A percentile compares a stretch with the other conserved stretches of the same genome.
These are phyloP conservation scores for Suhomyces kunorum DNA, from an alignment of 1,139 yeast species.

Conservation along the genomic window DNA sequence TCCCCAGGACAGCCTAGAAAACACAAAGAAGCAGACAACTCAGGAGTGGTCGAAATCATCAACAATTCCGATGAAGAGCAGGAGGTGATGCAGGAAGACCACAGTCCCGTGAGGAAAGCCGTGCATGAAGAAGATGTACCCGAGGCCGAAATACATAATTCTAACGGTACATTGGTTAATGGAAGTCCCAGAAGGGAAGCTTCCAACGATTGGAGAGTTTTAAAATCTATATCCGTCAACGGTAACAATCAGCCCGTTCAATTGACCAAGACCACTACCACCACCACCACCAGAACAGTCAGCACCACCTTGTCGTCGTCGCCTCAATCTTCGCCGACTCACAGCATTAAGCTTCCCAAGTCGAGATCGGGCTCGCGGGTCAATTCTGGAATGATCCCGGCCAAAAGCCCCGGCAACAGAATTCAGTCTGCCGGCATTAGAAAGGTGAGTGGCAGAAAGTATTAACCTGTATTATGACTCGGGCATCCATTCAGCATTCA, in stretches of 20 bases:
- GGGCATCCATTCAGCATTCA: slow-evolving; percentile 6
- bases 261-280: slow-evolving; percentile 50
- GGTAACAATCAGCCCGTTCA: slow-evolving; percentile 38
- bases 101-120: slow-evolving; percentile 24
- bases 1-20: slow-evolving; percentile 98
- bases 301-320: slow-evolving; percentile 51
- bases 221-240: slow-evolving; percentile 45
- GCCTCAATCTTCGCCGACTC: slow-evolving; percentile 28
- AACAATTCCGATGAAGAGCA: slow-evolving; percentile 43
- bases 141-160: slow-evolving; percentile 19
- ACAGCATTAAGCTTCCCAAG: slow-evolving; percentile 34
- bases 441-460: slow-evolving; percentile 34
- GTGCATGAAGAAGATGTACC: slow-evolving; percentile 18
- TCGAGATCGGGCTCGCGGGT: slow-evolving; percentile 37
- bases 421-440: slow-evolving; percentile 43
- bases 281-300: slow-evolving; percentile 50
- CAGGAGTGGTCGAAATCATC: slow-evolving; percentile 31
- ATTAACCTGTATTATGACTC: slow-evolving; percentile 4
- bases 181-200: slow-evolving; percentile 30
- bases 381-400: slow-evolving; percentile 26
- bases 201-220: slow-evolving; percentile 40
- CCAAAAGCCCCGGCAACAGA: slow-evolving; percentile 24
- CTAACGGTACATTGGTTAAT: slow-evolving; percentile 14
- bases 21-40: slow-evolving; percentile 37
- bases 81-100: slow-evolving; percentile 30